Conservation (phyloP, 2,329 filamentous ascomycete species). For the Bipolaris gigantea region DNA sequence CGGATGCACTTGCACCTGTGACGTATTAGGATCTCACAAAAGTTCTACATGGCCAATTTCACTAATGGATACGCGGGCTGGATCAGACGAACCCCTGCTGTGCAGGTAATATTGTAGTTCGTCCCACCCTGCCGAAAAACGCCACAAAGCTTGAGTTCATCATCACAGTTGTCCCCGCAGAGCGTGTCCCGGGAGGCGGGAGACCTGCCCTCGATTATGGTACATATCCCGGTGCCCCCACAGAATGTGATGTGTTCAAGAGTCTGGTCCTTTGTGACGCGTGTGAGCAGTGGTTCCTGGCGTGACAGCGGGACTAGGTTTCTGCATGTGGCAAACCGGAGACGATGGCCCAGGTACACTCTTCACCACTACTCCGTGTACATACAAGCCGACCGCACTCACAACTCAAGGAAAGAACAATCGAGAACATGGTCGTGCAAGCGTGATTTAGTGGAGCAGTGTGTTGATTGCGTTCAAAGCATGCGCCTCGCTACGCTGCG, state of each 20-base stretch:
- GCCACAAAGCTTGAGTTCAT: conserved; percentile 42
- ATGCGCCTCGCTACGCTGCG: conserved; percentile 1
- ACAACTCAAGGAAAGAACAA: neutral
- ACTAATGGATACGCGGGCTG: neutral
- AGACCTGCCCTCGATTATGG: neutral
- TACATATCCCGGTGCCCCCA: neutral
- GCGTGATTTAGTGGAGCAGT: neutral
- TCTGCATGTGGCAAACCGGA: conserved; percentile 6
- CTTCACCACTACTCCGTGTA: neutral
- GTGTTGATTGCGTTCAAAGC: conserved; percentile 1
- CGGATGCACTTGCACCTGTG: neutral
- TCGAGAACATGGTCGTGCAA: conserved; percentile 7
- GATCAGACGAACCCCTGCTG: conserved; percentile 6
- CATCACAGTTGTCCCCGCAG: conserved; percentile 29
- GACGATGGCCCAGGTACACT: conserved; percentile 5
- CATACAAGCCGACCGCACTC: neutral
- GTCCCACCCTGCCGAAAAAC: conserved; percentile 27
- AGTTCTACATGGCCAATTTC: neutral
- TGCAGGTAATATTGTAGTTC: conserved; percentile 5
- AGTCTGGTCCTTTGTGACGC: conserved; percentile 16
- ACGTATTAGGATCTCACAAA: neutral
- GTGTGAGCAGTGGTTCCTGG: conserved; percentile 12
- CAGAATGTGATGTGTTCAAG: conserved; percentile 4
- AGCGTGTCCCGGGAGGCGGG: conserved; percentile 8
- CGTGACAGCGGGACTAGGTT: conserved; percentile 7